These are phyloP conservation scores for Trichoderma brevicompactum DNA, from an alignment of 2,329 filamentous ascomycete species.

Conservation along the genomic window DNA sequence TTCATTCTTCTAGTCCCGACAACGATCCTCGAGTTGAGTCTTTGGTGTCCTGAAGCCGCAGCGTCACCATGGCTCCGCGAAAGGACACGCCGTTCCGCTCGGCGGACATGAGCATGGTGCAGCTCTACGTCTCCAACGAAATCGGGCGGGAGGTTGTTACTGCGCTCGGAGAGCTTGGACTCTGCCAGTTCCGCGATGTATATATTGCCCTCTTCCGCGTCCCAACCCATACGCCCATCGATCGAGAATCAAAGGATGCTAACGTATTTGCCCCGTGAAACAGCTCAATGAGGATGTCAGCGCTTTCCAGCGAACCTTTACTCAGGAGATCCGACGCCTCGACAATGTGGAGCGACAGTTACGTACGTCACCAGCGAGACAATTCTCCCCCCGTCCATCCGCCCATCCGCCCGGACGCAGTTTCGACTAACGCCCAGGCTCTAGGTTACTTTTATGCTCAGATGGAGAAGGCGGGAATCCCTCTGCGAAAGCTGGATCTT, in stretches of 20 bases:
- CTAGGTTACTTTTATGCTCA: slow-evolving; percentile 90
- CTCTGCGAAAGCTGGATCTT: slow-evolving; percentile 87
- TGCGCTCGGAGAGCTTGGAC: slow-evolving; percentile 90
- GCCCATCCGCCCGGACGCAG: background rate
- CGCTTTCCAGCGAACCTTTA: slow-evolving; percentile 96
- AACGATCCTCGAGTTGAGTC: slow-evolving; percentile 38
- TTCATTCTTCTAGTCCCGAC: slow-evolving; percentile 29
- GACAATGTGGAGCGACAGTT: slow-evolving; percentile 98
- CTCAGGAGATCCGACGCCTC: slow-evolving; percentile 93
- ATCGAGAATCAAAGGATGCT: background rate
- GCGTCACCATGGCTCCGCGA: slow-evolving; percentile 61
- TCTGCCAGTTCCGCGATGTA: slow-evolving; percentile 97
- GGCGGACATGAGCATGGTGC: slow-evolving; percentile 99
- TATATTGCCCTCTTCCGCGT: background rate
- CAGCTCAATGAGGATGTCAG: slow-evolving; percentile 91
- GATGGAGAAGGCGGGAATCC: slow-evolving; percentile 90
- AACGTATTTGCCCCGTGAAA: slow-evolving; percentile 83
- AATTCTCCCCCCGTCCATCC: slow-evolving; percentile 35
- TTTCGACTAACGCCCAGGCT: slow-evolving; percentile 26
- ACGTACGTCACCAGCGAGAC: slow-evolving; percentile 60
- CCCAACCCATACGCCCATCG: background rate
- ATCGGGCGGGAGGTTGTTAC: slow-evolving; percentile 98
- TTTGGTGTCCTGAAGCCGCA: slow-evolving; percentile 38
- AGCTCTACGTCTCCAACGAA: slow-evolving; percentile 99
- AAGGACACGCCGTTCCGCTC: slow-evolving; percentile 98